Evolutionary conservation across 78 protist species (phyloP), one percentile per base, ranked within the genome.

Genomic region (slime mould (Dictyostelium discoideum)): DNA sequence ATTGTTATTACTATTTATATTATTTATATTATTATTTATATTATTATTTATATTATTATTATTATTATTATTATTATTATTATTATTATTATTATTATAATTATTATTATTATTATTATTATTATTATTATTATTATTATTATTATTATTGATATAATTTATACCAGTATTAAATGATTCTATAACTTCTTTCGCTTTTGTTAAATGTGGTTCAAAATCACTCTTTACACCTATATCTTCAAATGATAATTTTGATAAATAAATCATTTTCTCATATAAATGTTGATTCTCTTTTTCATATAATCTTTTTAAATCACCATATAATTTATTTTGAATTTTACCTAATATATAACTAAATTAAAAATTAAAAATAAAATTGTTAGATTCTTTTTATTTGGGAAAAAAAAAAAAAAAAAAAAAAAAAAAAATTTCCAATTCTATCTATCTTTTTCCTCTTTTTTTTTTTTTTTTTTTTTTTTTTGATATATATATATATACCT

Each of bases 291-390:
- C 86, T 32, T 54, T 48, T 67, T 54, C 24, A 39, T 90, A 73
- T 20, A 82, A n/a, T n/a, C 44, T 63, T 24, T 82, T 82, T 82
- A 90, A 50, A 26, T 63, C 83, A 24, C 37, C 32, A 82, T 90
- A 90, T 69, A 90, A 37, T 39, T 83, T 67, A 48, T 42, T 26
- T 37, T 72, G 39, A 22, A 90, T 18, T 82, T 69, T 83, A 9
- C 95, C 95, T 24, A 90, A 32, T 72, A 90, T 60, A 90, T 90
- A 90, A 37, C 95, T 90, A n/a, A 46, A 13, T 13, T 4, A 54
- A 60, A 60, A 60, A 60, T 20, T 20, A 60, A 60, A 20, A 60
- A 20, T 0, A 60, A 20, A 60, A 60, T 14, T 20, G 69, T 60
- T 20, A 60, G 69, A 60, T 16, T 20, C 22, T 54, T 16, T 32